These are phyloP conservation scores for Begonia fuchsioides DNA, from an alignment of 306 rosid species.

Conservation along the genomic window DNA sequence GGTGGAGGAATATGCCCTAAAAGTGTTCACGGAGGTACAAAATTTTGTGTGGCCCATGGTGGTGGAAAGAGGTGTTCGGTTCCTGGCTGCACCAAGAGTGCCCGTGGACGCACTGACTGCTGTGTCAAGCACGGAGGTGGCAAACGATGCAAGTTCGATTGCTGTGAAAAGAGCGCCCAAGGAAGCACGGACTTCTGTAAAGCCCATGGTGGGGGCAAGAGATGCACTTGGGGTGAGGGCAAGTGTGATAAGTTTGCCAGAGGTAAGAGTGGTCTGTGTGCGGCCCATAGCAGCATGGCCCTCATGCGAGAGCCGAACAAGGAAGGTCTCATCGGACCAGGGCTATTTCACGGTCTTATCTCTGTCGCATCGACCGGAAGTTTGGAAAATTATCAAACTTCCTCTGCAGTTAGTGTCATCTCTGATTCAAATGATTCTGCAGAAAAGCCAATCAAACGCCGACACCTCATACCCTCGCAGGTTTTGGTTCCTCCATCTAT, in stretches of 20 bases:
- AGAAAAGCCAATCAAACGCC: conserved; percentile 31
- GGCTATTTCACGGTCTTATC: conserved; percentile 80
- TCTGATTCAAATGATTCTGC: conserved; percentile 49
- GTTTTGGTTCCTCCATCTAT: conserved; percentile 55
- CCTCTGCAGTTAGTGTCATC: conserved; percentile 46
- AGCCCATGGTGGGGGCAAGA: conserved; percentile 97
- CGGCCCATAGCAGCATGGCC: conserved; percentile 70
- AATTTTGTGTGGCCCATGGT: conserved; percentile 96
- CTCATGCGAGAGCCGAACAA: conserved; percentile 41
- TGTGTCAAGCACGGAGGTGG: conserved; percentile 98
- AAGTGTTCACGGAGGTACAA: conserved; percentile 95
- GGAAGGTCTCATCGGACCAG: conserved; percentile 65
- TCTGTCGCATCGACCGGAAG: conserved; percentile 45
- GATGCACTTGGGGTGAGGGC: conserved; percentile 92
- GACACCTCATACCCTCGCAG: conserved; percentile 38
- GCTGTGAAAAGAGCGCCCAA: conserved; percentile 93
- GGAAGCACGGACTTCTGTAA: conserved; percentile 99
- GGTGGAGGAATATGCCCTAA: conserved; percentile 97
- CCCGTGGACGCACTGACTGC: conserved; percentile 93
- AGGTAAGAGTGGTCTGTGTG: conserved; percentile 93
- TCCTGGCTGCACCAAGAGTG: conserved; percentile 87
- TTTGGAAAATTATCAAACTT: conserved; percentile 46
- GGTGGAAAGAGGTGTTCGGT: conserved; percentile 95
- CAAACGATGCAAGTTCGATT: conserved; percentile 65
- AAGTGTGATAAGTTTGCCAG: conserved; percentile 90